A percentile compares a stretch with the other conserved stretches of the same genome.
phyloP scores from a whole-genome alignment of 2,329 filamentous ascomycete genomes.

The Clonostachys byssicola region DNA sequence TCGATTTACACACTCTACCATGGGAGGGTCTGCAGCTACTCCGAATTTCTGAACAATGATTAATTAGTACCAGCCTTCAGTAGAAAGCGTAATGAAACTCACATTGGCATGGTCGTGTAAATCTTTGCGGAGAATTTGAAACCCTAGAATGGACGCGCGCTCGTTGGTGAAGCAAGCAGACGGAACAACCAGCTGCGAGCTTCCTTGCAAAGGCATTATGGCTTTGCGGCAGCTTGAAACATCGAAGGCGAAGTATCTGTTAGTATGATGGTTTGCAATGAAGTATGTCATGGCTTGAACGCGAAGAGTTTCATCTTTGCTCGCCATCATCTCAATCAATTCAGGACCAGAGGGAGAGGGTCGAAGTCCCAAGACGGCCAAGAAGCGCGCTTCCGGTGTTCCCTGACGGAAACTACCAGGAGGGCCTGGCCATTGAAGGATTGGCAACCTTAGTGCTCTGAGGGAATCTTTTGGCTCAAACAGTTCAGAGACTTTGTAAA shows the following conservation, averaged over 20 bases:
- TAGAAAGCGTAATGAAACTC: conserved; percentile 11
- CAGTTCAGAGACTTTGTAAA: conserved; percentile 73
- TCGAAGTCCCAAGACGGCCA: conserved; percentile 69
- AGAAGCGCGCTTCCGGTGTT: conserved; percentile 70
- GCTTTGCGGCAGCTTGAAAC: conserved; percentile 48
- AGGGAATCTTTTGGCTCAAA: conserved; percentile 74
- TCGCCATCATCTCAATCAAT: conserved; percentile 74
- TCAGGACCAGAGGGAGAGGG: conserved; percentile 67
- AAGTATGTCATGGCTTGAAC: conserved; percentile 76
- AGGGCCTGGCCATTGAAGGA: conserved; percentile 76
- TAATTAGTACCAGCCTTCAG: background rate
- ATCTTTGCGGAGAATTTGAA: conserved; percentile 70
- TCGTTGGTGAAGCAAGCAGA: conserved; percentile 80
- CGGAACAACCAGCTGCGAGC: conserved; percentile 65
- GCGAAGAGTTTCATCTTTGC: conserved; percentile 53
- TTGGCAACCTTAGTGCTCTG: conserved; percentile 65
- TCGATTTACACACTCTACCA: conserved; percentile 70
- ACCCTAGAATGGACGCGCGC: conserved; percentile 72
- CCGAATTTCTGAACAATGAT: conserved; percentile 62
- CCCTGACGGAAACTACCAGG: conserved; percentile 57
- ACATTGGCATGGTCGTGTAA: conserved; percentile 71
- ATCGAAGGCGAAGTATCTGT: conserved; percentile 67
- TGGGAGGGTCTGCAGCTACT: conserved; percentile 75
- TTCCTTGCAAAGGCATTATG: conserved; percentile 71
- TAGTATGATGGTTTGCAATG: conserved; percentile 71